A percentile compares a stretch with the other conserved stretches of the same genome.
Conservation (phyloP, 805 yeast species). For the Kodamaea laetipori region DNA sequence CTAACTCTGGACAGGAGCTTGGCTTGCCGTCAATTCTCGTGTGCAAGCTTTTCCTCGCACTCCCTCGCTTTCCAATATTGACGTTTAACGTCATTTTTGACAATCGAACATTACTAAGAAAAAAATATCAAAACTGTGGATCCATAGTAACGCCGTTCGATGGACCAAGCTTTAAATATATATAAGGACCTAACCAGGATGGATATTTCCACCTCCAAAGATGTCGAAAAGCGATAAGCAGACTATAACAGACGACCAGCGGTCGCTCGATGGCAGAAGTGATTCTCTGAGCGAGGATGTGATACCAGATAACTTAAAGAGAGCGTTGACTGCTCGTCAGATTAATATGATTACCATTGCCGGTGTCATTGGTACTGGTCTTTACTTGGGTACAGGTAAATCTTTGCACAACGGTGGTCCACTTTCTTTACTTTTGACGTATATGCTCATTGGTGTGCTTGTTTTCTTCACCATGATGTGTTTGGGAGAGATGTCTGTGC, state of each 20-base stretch:
- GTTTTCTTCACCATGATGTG: constrained; percentile 34
- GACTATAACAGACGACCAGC: constrained; percentile 11
- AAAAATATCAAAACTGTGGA: neutral
- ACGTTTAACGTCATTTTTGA: neutral
- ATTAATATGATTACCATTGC: constrained; percentile 21
- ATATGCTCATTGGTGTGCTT: constrained; percentile 22
- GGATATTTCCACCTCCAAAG: too few relatives aligned
- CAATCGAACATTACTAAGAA: neutral
- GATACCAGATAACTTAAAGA: constrained; percentile 13
- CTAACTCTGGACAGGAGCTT: too few relatives aligned
- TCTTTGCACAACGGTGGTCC: constrained; percentile 24
- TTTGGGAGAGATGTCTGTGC: constrained; percentile 37
- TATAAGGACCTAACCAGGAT: neutral
- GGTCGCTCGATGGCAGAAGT: constrained; percentile 10
- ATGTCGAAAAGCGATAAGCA: neutral
- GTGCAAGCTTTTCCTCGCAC: too few relatives aligned
- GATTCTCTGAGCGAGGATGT: neutral
- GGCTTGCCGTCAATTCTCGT: too few relatives aligned
- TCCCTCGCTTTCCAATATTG: too few relatives aligned
- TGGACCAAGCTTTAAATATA: neutral
- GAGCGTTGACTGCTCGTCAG: constrained; percentile 19
- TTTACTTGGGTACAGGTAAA: constrained; percentile 31
- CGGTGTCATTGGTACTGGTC: constrained; percentile 26
- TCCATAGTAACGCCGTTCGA: constrained; percentile 1
- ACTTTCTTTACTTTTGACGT: constrained; percentile 20